Evolutionary conservation across 768 basidiomycete genomes (phyloP), one percentile per base, ranked within the genome.

Genomic region (Leccinum rimulosum): DNA sequence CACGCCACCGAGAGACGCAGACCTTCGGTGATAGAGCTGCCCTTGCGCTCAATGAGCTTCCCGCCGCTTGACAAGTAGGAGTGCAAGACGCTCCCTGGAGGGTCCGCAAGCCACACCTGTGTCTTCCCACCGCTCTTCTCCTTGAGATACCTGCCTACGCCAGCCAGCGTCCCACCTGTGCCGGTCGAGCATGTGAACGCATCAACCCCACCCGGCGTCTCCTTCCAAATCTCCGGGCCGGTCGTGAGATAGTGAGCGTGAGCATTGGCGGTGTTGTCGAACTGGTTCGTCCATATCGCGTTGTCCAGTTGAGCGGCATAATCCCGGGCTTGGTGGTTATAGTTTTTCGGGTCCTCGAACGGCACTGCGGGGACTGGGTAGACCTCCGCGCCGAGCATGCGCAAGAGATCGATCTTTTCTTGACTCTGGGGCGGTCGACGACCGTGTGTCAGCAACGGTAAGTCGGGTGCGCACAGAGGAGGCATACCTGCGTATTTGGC

Each of bases 361-460:
- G 97, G 87, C 33, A 99, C 97, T 2, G 96, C 95, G 17, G 97
- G 94, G 2, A 99, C 97, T 35, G 97, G 91, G 68, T 92, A 80
- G 35, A 99, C 96, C 66, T 98, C 96, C 5, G 97, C 96, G 30
- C 97, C 97, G 25, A 99, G 84, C 96, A 99, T 96, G 55, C 88
- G 87, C 56, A 99, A 80, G 30, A 99, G 85, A 74, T 99, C 96
- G 56, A 98, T 97, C 79, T 99, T 99, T 71, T 99, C 96, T 77
- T 96, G 95, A 71, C 91, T 94, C 89, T 97, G n/a, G n/a, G 68
- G 68, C 31, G 3, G 17, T 30, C 15, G 27, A n/a, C 28, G 48
- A n/a, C n/a, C 11, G 22, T 49, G 55, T 45, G 36, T 17, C n/a
- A 45, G 28, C 12, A 47, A 47, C 22, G 8, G n/a, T 22, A 4